Evolutionary conservation across 805 yeast genomes (phyloP).

Genomic region (Metschnikowia picachoensis): DNA sequence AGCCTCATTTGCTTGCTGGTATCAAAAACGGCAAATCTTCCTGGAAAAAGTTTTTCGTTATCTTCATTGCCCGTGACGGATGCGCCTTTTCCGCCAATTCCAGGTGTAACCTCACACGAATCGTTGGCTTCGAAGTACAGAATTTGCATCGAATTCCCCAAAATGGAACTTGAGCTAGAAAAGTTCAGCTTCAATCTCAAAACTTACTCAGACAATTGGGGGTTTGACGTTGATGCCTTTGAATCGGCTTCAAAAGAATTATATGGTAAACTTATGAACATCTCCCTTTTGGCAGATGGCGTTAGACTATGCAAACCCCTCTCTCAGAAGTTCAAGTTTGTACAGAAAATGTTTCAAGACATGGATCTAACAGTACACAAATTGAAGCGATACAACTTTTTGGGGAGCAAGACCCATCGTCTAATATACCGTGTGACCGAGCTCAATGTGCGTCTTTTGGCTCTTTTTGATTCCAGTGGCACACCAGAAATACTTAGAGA

Average conservation of each 20-base stretch:
- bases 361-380: neutral
- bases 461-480: neutral
- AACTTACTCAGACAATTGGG: neutral
- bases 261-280: neutral
- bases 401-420: neutral
- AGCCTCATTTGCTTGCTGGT: no score
- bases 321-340: neutral
- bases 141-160: no score
- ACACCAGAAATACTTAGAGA: neutral
- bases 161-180: neutral
- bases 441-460: conserved; percentile 1
- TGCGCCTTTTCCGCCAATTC: no score
- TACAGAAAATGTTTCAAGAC: neutral
- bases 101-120: no score
- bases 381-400: neutral
- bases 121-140: no score
- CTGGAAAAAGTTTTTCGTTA: no score
- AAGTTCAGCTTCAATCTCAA: neutral
- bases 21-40: no score
- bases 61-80: no score
- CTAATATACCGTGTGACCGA: neutral
- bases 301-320: neutral
- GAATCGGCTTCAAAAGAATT: neutral
- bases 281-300: neutral
- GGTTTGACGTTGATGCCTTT: neutral